Conservation (phyloP, 345 rosid genomes). For the Euclidium syriacum region DNA sequence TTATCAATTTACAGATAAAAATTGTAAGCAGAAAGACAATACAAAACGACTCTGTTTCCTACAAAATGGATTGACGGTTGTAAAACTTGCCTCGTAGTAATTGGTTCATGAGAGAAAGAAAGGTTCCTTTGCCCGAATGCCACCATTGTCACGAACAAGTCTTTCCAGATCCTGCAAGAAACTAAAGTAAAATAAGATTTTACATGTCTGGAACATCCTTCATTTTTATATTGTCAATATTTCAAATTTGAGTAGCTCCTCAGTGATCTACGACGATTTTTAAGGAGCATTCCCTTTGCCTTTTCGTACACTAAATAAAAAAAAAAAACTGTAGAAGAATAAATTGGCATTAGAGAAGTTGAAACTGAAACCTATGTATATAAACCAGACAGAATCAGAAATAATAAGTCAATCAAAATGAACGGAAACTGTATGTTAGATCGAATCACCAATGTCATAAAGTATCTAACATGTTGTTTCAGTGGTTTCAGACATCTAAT, state of each 20-base stretch:
- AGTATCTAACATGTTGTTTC: background rate
- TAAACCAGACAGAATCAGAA: conserved; percentile 13
- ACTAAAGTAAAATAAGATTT: background rate
- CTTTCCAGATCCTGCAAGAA: conserved; percentile 70
- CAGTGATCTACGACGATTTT: conserved; percentile 65
- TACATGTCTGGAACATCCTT: conserved; percentile 3
- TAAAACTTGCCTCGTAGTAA: conserved; percentile 45
- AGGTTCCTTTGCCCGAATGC: conserved; percentile 71
- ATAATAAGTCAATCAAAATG: no score
- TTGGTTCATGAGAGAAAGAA: conserved; percentile 50
- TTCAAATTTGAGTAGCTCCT: conserved; percentile 83
- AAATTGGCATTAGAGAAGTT: conserved; percentile 3
- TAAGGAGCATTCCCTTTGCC: conserved; percentile 75
- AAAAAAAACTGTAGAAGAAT: conserved; percentile 50
- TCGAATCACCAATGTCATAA: background rate
- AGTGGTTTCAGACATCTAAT: background rate
- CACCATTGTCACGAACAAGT: conserved; percentile 53
- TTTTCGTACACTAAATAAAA: conserved; percentile 69
- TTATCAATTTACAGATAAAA: no score
- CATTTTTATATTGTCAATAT: conserved; percentile 65
- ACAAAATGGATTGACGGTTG: background rate
- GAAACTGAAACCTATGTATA: no score
- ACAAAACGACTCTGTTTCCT: no score
- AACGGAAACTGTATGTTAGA: conserved; percentile 6
- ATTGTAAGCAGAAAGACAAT: no score